Evolutionary conservation across 768 basidiomycete genomes (phyloP).

Genomic region (Pholiota conissans): DNA sequence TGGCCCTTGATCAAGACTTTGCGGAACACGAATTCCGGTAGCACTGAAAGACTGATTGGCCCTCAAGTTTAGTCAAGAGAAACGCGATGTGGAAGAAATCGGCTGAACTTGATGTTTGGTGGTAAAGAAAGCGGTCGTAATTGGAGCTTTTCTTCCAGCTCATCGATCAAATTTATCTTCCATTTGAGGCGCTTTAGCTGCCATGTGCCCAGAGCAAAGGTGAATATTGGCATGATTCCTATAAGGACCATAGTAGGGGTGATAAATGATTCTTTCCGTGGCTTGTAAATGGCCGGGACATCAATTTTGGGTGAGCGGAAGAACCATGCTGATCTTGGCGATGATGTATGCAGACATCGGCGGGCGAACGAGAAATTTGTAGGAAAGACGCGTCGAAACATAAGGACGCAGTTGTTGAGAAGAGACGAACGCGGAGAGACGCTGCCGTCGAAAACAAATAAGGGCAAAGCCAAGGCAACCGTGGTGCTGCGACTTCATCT

Average conservation of each 20-base stretch:
- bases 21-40: conserved; percentile 89
- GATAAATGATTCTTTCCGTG: conserved; percentile 59
- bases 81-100: conserved; percentile 13
- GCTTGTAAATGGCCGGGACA: conserved; percentile 52
- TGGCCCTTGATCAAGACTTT: conserved; percentile 77
- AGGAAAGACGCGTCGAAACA: conserved; percentile 18
- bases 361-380: conserved; percentile 12
- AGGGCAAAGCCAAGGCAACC: conserved; percentile 11
- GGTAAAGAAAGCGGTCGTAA: conserved; percentile 79
- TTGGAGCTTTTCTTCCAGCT: conserved; percentile 87
- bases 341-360: conserved; percentile 21
- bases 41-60: conserved; percentile 52
- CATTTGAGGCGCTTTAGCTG: conserved; percentile 91
- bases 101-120: conserved; percentile 71
- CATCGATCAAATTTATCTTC: conserved; percentile 93
- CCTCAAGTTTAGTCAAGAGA: conserved; percentile 17
- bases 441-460: conserved; percentile 12
- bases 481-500: conserved; percentile 1
- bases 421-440: not conserved
- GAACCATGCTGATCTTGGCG: conserved; percentile 17
- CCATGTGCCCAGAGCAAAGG: conserved; percentile 90
- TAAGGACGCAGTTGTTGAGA: not conserved
- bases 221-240: conserved; percentile 87
- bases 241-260: conserved; percentile 73
- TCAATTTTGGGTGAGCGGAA: conserved; percentile 20